These are phyloP conservation scores for Zymoseptoria pseudotritici DNA, from an alignment of 2,329 filamentous ascomycete species.

Conservation along the genomic window DNA sequence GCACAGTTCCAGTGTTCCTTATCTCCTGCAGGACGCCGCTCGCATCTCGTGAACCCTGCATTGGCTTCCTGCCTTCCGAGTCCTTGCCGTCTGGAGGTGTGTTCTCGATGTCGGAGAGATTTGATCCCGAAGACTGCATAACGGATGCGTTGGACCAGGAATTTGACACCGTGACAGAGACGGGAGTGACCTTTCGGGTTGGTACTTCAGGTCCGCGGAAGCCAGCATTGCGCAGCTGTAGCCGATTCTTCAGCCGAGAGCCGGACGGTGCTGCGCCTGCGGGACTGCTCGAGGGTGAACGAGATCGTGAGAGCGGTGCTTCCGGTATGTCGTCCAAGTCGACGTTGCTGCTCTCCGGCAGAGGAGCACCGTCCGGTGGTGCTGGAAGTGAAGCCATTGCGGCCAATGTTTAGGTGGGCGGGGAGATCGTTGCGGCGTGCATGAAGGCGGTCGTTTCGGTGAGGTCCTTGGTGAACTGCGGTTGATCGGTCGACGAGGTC, in stretches of 20 bases:
- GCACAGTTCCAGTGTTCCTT: constrained; percentile 14
- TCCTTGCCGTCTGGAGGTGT: constrained; percentile 14
- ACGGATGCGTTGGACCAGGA: constrained; percentile 16
- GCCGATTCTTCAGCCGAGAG: constrained; percentile 21
- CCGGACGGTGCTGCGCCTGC: neutral
- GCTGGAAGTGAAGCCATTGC: neutral
- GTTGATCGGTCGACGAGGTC: neutral
- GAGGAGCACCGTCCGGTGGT: neutral
- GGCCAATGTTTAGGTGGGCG: neutral
- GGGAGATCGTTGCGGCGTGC: neutral
- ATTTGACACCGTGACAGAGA: constrained; percentile 10
- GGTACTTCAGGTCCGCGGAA: constrained; percentile 27
- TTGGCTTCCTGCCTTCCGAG: constrained; percentile 6
- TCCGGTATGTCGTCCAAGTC: neutral
- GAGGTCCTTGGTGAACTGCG: neutral
- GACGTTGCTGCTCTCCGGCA: neutral
- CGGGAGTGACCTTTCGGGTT: constrained; percentile 28
- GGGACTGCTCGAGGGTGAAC: constrained; percentile 2
- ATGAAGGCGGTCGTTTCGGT: neutral
- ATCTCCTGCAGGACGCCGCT: constrained; percentile 27
- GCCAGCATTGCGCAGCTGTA: constrained; percentile 31
- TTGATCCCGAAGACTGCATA: constrained; percentile 5
- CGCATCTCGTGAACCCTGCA: constrained; percentile 16
- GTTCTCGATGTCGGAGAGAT: constrained; percentile 18
- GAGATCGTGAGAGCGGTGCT: neutral